A percentile compares a stretch with the other conserved stretches of the same genome.
Evolutionary conservation across 1,284 basidiomycete genomes (phyloP).

Genomic region (Ceratobasidium sp.): DNA sequence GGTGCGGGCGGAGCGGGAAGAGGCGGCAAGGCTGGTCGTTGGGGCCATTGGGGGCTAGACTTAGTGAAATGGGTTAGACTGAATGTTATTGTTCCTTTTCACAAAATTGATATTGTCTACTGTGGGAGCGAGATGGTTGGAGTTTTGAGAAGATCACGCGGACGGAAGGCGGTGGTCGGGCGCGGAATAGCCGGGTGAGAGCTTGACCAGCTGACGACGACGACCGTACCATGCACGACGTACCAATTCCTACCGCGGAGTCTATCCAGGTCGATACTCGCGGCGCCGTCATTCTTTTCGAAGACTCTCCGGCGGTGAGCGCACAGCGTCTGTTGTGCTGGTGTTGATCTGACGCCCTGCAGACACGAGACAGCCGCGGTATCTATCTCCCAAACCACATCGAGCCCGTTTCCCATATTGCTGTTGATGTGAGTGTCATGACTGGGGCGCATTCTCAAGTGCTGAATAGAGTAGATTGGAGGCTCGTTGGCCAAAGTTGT

Average conservation of each 20-base stretch:
- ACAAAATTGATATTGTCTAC: background rate
- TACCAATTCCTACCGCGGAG: conserved; percentile 69
- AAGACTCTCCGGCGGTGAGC: conserved; percentile 91
- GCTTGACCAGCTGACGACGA: conserved; percentile 3
- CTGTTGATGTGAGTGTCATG: conserved; percentile 81
- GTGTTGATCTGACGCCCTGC: conserved; percentile 20
- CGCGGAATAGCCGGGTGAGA: background rate
- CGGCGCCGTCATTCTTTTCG: conserved; percentile 88
- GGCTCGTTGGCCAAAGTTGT: conserved; percentile 98
- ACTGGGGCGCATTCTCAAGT: too few species aligned
- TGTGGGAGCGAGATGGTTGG: conserved; percentile 22
- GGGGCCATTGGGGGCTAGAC: conserved; percentile 76
- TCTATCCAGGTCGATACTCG: conserved; percentile 87
- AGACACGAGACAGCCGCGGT: conserved; percentile 92
- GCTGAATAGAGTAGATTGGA: conserved; percentile 74
- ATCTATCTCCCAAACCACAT: conserved; percentile 97
- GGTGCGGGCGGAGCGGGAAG: conserved; percentile 92
- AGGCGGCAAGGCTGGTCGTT: conserved; percentile 86
- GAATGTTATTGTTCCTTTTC: too few species aligned
- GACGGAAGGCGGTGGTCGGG: background rate
- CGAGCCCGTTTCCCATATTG: conserved; percentile 95
- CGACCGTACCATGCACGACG: conserved; percentile 34
- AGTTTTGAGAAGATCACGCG: conserved; percentile 36
- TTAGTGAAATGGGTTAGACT: conserved; percentile 7
- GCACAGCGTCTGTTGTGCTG: background rate